These are phyloP conservation scores for Diaporthe citrichinensis DNA, from an alignment of 2,329 filamentous ascomycete genomes.

Conservation along the genomic window DNA sequence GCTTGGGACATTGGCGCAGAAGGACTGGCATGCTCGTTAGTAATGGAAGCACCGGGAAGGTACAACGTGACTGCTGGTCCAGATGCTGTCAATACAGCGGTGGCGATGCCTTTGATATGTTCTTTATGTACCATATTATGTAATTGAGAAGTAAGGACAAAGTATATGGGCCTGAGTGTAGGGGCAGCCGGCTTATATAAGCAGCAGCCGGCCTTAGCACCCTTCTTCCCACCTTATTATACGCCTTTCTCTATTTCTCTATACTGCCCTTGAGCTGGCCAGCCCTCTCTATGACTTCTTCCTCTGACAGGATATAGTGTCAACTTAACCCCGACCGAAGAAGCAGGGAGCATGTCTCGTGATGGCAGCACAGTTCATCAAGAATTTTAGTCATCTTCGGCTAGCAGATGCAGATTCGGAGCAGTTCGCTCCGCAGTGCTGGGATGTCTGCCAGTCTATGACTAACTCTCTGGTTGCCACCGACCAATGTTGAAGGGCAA, in stretches of 20 bases:
- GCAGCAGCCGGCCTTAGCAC: neutral
- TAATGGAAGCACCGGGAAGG: too few relatives aligned
- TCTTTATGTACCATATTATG: too few relatives aligned
- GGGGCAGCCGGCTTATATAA: neutral
- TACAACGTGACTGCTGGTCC: too few relatives aligned
- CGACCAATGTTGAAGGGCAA: neutral
- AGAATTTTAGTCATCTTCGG: neutral
- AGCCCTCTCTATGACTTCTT: neutral
- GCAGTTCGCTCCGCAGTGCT: conserved; percentile 21
- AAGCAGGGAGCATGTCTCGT: neutral
- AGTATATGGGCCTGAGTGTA: neutral
- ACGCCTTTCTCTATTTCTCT: neutral
- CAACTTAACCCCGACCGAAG: neutral
- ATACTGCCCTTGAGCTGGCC: neutral
- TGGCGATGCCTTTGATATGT: too few relatives aligned
- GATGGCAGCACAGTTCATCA: neutral
- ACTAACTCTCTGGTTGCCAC: conserved; percentile 3
- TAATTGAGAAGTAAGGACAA: neutral
- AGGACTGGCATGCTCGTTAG: too few relatives aligned
- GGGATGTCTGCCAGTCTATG: conserved; percentile 12
- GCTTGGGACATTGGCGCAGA: too few relatives aligned
- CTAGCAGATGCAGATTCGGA: conserved; percentile 8
- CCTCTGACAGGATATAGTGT: neutral
- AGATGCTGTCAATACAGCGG: too few relatives aligned
- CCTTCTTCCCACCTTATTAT: neutral